Conservation (phyloP, 257 asterid species). For the Rubia yunnanensis region DNA sequence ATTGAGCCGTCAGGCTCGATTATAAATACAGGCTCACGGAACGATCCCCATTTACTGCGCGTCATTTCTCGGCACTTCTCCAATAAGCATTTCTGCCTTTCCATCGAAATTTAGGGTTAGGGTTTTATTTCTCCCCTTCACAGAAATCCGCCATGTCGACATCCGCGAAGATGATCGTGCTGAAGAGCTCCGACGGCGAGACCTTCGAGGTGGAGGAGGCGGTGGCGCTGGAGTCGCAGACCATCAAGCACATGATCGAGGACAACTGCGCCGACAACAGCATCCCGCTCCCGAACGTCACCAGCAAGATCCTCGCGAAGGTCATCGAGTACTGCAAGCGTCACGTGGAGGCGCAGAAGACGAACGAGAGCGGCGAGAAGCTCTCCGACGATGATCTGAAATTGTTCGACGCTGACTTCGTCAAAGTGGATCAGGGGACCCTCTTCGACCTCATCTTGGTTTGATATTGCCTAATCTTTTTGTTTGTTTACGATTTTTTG, state of each 20-base stretch:
- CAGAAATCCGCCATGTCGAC: slow-evolving; percentile 16
- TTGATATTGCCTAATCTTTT: not conserved
- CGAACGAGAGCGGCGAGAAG: slow-evolving; percentile 24
- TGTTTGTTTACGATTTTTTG: not conserved
- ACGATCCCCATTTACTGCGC: not conserved
- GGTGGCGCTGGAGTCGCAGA: slow-evolving; percentile 47
- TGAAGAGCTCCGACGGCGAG: slow-evolving; percentile 53
- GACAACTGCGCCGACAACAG: slow-evolving; percentile 33
- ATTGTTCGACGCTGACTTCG: slow-evolving; percentile 40
- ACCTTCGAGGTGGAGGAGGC: slow-evolving; percentile 40
- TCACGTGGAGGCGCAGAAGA: slow-evolving; percentile 36
- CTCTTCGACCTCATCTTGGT: slow-evolving; percentile 61
- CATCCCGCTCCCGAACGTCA: slow-evolving; percentile 50
- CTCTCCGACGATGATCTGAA: slow-evolving; percentile 32
- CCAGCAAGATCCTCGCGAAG: slow-evolving; percentile 49
- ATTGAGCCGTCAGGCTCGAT: not conserved
- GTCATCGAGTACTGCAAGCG: slow-evolving; percentile 54
- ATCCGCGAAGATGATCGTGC: slow-evolving; percentile 25
- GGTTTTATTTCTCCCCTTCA: not conserved
- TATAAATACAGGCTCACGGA: not conserved
- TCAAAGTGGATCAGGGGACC: slow-evolving; percentile 47
- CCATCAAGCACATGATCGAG: slow-evolving; percentile 47
- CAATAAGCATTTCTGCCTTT: not conserved
- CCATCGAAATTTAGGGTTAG: not conserved
- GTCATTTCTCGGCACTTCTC: not conserved